Evolutionary conservation across 179 eudicot species (phyloP).

Genomic region (Heliamphora pulchella): DNA sequence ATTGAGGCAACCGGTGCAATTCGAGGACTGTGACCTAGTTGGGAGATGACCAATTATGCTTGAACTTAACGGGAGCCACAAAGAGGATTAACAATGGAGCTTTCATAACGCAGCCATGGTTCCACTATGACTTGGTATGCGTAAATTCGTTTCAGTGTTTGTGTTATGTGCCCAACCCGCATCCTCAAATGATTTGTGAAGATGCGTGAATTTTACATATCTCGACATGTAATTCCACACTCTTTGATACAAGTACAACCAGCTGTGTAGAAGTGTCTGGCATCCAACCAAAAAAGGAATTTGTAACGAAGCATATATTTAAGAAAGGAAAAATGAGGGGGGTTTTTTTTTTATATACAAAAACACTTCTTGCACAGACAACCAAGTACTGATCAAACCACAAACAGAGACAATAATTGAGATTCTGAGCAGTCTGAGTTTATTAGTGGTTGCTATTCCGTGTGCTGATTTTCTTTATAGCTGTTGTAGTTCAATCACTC

Average conservation of each 20-base stretch:
- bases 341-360: too few relatives aligned
- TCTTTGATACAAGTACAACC: neutral
- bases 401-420: too few relatives aligned
- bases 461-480: neutral
- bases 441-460: too few relatives aligned
- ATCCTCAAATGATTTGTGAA: neutral
- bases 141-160: neutral
- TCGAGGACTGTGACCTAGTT: neutral
- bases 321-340: neutral
- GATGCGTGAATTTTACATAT: neutral
- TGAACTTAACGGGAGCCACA: neutral
- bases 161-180: neutral
- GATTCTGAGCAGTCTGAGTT: too few relatives aligned
- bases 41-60: slow-evolving; percentile 6
- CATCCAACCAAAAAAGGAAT: neutral
- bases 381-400: too few relatives aligned
- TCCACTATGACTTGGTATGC: neutral
- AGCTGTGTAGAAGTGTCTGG: too few relatives aligned
- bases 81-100: neutral
- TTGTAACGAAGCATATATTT: neutral
- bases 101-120: neutral
- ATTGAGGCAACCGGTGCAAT: neutral
- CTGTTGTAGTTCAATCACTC: neutral
- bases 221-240: neutral
- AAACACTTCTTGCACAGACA: too few relatives aligned